Evolutionary conservation across 2,329 filamentous ascomycete species (phyloP), one percentile per base, ranked within the genome.

Genomic region (Ceratocystis albifundus): DNA sequence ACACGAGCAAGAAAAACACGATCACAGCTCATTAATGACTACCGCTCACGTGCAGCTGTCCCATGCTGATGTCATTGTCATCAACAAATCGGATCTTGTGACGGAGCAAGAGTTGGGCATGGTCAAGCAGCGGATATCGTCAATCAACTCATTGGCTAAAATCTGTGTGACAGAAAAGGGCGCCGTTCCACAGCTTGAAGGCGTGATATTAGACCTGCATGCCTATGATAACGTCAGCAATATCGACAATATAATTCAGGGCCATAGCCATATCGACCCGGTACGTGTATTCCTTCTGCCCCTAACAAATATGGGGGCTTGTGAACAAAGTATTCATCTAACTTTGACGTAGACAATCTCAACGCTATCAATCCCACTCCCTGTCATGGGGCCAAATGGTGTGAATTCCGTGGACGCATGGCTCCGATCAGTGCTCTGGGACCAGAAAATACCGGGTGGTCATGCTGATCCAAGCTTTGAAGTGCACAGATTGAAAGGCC

Each of bases 11-110:
- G 77, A 84, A 32, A 74, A 78, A 55, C 77, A 81, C 61, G 86
- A 87, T 0, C 77, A 81, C 61, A 86, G 87, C 0, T 86, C 88
- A 0, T 77, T 91, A 7, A 83, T 96, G 75, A 96, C 93, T 0
- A 96, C 90, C 1, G 94, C 94, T 0, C 94, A 99, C 75, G 82
- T 97, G 61, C 94, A 99, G 72, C 96, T 99, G 68, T 96, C 91
- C 0, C 93, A 99, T 72, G 94, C 94, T 5, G 94, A 99, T 76
- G 90, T 97, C 7, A 83, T 99, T 57, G 84, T 99, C 48, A 84
- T 99, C 71, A 99, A 99, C 77, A 99, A 99, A 75, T 81, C 87
- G 2, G 94, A 99, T 73, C 80, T 96, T 2, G 91, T 97, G 2
- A 84, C 81, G 4, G 74, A 81, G 1, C 77, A 82, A 5, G 85